These are phyloP conservation scores for Salvia hispanica DNA, from an alignment of 257 asterid species.

Conservation along the genomic window DNA sequence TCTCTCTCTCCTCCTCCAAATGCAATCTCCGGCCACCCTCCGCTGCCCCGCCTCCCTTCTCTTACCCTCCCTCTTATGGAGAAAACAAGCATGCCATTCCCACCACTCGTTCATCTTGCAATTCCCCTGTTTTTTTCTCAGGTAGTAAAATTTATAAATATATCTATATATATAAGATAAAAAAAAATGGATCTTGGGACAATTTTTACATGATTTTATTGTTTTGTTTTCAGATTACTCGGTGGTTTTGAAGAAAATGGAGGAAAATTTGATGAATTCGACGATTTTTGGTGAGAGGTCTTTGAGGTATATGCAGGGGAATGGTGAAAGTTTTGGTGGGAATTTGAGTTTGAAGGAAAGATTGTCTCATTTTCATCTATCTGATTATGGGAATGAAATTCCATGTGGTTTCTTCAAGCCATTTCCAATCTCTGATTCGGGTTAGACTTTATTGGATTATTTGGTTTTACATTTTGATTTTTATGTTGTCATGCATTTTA, in stretches of 20 bases:
- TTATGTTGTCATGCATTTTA: no score
- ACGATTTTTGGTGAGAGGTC: slow-evolving; percentile 20
- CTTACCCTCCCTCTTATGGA: slow-evolving; percentile 79
- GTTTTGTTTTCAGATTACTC: slow-evolving; percentile 50
- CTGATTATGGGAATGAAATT: slow-evolving; percentile 37
- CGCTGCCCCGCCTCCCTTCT: slow-evolving; percentile 60
- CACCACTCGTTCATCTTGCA: slow-evolving; percentile 68
- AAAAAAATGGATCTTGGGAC: background rate
- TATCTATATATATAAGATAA: no score
- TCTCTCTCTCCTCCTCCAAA: slow-evolving; percentile 55
- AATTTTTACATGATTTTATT: slow-evolving; percentile 23
- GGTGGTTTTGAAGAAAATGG: slow-evolving; percentile 52
- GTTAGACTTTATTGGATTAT: slow-evolving; percentile 39
- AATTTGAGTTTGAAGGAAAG: slow-evolving; percentile 56
- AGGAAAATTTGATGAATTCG: slow-evolving; percentile 42
- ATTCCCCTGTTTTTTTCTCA: slow-evolving; percentile 81
- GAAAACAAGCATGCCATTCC: slow-evolving; percentile 81
- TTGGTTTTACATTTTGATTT: no score
- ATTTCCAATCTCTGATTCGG: slow-evolving; percentile 54
- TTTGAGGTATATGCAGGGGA: slow-evolving; percentile 57
- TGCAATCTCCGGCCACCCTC: slow-evolving; percentile 68
- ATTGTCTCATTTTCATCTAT: slow-evolving; percentile 52
- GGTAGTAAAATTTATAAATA: slow-evolving; percentile 50
- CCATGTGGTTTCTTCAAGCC: slow-evolving; percentile 82
- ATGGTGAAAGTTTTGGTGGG: slow-evolving; percentile 67